A percentile compares a stretch with the other conserved stretches of the same genome.
phyloP scores from a whole-genome alignment of 306 rosid species.

The Prinsepia uniflora region DNA sequence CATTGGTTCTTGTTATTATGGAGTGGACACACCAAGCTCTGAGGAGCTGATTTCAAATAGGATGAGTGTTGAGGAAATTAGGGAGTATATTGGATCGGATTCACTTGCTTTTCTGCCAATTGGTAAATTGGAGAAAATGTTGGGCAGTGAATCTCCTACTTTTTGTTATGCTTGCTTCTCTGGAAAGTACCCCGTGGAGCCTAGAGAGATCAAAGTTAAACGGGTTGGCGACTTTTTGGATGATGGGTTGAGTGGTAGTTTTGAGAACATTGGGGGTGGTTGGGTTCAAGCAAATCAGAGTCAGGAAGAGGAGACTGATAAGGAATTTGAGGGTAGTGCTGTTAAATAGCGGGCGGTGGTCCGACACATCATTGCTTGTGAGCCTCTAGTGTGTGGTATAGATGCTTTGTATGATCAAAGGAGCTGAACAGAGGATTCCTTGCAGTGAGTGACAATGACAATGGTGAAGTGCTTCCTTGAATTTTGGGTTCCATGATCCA shows the following conservation, averaged over 20 bases:
- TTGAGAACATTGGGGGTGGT: constrained; percentile 75
- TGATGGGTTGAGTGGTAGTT: constrained; percentile 84
- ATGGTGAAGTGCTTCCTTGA: constrained; percentile 22
- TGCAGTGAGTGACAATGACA: constrained; percentile 17
- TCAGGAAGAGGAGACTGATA: constrained; percentile 11
- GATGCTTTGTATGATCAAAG: constrained; percentile 3
- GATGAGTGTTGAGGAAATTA: constrained; percentile 79
- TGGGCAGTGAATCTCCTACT: constrained; percentile 49
- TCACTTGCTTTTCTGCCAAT: constrained; percentile 85
- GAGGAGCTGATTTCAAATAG: constrained; percentile 92
- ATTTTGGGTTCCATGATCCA: constrained; percentile 21
- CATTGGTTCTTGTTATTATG: constrained; percentile 84
- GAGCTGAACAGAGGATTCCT: not conserved
- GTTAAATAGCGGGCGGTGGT: not conserved
- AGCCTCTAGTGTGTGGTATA: not conserved
- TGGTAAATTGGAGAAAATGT: constrained; percentile 51
- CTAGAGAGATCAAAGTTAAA: constrained; percentile 75
- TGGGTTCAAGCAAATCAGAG: constrained; percentile 66
- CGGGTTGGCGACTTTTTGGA: constrained; percentile 84
- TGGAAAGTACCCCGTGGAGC: constrained; percentile 92
- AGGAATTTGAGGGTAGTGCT: constrained; percentile 6
- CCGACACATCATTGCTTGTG: not conserved
- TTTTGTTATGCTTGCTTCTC: constrained; percentile 92
- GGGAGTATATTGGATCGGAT: constrained; percentile 80
- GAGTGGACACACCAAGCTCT: constrained; percentile 92